Evolutionary conservation across 148 eudicot genomes (phyloP).

Genomic region (Rhododendron ovatum): DNA sequence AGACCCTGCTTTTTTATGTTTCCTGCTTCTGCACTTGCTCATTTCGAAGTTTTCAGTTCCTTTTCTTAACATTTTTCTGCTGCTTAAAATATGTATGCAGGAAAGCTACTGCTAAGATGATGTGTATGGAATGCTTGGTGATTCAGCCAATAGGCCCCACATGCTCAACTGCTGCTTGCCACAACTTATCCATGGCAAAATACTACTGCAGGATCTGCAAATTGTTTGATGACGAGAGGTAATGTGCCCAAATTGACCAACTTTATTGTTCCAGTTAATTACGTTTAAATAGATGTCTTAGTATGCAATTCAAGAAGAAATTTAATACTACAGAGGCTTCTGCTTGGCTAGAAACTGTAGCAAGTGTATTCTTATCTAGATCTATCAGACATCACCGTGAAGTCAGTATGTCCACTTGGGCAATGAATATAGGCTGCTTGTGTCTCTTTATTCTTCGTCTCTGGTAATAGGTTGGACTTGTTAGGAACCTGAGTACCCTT

Average conservation of each 20-base stretch:
- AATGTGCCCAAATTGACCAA: slow-evolving; percentile 13
- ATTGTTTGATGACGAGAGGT: slow-evolving; percentile 94
- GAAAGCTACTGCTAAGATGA: slow-evolving; percentile 72
- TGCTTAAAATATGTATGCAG: slow-evolving; percentile 37
- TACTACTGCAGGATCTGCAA: slow-evolving; percentile 86
- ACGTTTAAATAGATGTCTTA: neutral
- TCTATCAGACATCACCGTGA: neutral
- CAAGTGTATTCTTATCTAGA: neutral
- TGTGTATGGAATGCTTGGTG: slow-evolving; percentile 91
- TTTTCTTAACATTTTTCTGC: slow-evolving; percentile 7
- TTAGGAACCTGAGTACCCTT: neutral
- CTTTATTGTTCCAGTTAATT: neutral
- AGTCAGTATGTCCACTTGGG: neutral
- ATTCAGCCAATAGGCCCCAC: slow-evolving; percentile 71
- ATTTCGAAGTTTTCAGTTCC: neutral
- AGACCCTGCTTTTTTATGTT: neutral
- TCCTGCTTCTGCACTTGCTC: slow-evolving; percentile 13
- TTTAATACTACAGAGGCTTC: neutral
- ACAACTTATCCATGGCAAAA: slow-evolving; percentile 66
- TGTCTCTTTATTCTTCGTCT: neutral
- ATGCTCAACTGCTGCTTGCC: slow-evolving; percentile 65
- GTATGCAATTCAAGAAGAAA: neutral
- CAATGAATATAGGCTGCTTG: neutral
- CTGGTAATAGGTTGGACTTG: neutral
- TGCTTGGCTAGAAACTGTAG: neutral